phyloP scores from a whole-genome alignment of 2,329 filamentous ascomycete species.

The Thelonectria discophora region DNA sequence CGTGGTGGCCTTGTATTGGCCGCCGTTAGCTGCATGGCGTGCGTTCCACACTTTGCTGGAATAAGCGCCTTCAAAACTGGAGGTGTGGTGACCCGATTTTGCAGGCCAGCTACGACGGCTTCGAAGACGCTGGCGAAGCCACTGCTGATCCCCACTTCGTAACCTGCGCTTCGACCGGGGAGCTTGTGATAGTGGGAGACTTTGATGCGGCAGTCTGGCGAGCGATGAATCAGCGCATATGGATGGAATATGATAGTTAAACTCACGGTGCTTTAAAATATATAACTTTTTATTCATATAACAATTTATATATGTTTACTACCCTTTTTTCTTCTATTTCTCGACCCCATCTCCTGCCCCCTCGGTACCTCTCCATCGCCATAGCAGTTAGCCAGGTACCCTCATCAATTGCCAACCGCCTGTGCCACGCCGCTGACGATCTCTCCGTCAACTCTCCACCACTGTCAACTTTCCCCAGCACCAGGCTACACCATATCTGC shows the following conservation, averaged over 20 bases:
- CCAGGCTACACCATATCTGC: background rate
- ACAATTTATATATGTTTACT: background rate
- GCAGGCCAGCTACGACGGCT: slow-evolving; percentile 8
- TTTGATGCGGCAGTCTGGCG: too few relatives aligned
- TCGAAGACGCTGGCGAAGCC: slow-evolving; percentile 5
- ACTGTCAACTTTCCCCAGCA: background rate
- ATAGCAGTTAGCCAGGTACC: background rate
- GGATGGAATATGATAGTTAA: background rate
- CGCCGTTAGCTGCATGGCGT: too few relatives aligned
- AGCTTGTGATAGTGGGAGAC: slow-evolving; percentile 17
- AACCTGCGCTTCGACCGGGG: background rate
- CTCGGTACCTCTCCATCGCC: background rate
- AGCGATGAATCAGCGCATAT: background rate
- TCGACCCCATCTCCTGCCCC: too few relatives aligned
- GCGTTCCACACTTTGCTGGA: too few relatives aligned
- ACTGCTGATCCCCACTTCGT: slow-evolving; percentile 8
- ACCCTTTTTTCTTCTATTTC: too few relatives aligned
- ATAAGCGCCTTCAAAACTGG: too few relatives aligned
- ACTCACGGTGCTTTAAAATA: background rate
- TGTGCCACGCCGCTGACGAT: slow-evolving; percentile 25
- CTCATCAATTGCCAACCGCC: background rate
- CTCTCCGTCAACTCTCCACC: slow-evolving; percentile 16
- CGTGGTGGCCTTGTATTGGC: too few relatives aligned
- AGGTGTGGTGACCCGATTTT: too few relatives aligned
- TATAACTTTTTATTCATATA: background rate